Evolutionary conservation across 768 basidiomycete species (phyloP), one percentile per base, ranked within the genome.

Genomic region (Thelephora ganbajun): DNA sequence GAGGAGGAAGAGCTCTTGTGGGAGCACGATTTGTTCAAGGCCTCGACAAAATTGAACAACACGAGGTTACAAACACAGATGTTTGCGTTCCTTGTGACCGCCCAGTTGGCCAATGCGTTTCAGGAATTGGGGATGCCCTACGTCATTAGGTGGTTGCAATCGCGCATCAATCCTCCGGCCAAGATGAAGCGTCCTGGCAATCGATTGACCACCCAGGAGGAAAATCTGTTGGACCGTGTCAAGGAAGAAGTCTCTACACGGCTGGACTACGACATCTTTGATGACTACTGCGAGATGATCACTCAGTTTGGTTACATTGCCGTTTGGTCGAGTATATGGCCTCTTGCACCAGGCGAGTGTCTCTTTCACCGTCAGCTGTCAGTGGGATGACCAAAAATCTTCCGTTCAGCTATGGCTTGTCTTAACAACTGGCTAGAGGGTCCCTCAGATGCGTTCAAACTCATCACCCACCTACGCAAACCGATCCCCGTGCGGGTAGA

Each of bases 231-330:
- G 60, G 83, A 89, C 56, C 66, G 71, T 43, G 82, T 96, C 23
- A 69, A 89, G 49, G 66, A 67, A 43, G 83, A 98, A 66, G 80
- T 82, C 5, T 74, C 76, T 20, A 68, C 92, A 43, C 18, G 39
- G 16, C 86, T 92, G 0, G 80, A 80, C 35, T 92, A 93, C 56
- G 74, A 80, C 33, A 67, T 84, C 5, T 92, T 89, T 56, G 76
- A 69, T 45, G 94, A 97, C 65, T 99, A 94, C 63, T 80, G 79
- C 57, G 96, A 99, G 67, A 97, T 99, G 93, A 87, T 87, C 13
- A 83, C 85, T 7, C 90, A 93, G 58, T 96, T 94, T 61, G 93
- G 94, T 0, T 92, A 94, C 59, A 79, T 97, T 26, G 79, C 79
- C 6, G 68, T 97, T 16, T 98, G 92, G 90, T 86, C 81, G 42